Evolutionary conservation across 345 rosid genomes (phyloP).

Genomic region (Camelina neglecta): DNA sequence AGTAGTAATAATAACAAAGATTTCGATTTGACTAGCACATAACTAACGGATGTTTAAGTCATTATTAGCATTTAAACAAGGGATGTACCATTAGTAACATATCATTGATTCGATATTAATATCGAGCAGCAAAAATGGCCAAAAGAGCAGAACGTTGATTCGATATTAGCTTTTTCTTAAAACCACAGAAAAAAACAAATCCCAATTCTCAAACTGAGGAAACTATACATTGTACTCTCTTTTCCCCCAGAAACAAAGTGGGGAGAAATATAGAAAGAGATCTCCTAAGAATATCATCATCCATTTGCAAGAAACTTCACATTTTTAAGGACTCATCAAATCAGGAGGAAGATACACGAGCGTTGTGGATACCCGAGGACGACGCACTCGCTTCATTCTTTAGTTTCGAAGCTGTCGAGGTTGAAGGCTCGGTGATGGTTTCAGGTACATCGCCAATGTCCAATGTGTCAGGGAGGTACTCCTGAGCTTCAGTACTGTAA

Average conservation of each 20-base stretch:
- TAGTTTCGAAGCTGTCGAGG: conserved; percentile 51
- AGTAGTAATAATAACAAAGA: background rate
- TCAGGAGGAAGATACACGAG: conserved; percentile 47
- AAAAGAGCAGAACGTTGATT: conserved; percentile 19
- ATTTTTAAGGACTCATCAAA: conserved; percentile 18
- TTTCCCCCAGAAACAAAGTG: conserved; percentile 29
- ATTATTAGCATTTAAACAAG: background rate
- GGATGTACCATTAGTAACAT: background rate
- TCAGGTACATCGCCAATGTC: conserved; percentile 90
- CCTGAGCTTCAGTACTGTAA: conserved; percentile 55
- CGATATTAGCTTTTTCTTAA: conserved; percentile 7
- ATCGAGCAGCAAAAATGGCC: conserved; percentile 6
- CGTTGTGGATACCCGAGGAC: conserved; percentile 52
- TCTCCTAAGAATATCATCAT: conserved; percentile 40
- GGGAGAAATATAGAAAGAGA: conserved; percentile 17
- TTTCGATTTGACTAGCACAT: background rate
- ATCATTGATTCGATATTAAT: too few relatives aligned
- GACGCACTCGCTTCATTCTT: conserved; percentile 64
- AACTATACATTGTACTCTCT: conserved; percentile 42
- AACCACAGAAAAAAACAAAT: conserved; percentile 6
- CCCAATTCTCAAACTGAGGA: conserved; percentile 32
- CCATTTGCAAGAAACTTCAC: conserved; percentile 31
- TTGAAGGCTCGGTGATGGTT: conserved; percentile 40
- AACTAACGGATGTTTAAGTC: background rate
- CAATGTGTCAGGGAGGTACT: conserved; percentile 75